Evolutionary conservation across 352 stramenopile species (phyloP).

Genomic region (Phytophthora aleatoria): DNA sequence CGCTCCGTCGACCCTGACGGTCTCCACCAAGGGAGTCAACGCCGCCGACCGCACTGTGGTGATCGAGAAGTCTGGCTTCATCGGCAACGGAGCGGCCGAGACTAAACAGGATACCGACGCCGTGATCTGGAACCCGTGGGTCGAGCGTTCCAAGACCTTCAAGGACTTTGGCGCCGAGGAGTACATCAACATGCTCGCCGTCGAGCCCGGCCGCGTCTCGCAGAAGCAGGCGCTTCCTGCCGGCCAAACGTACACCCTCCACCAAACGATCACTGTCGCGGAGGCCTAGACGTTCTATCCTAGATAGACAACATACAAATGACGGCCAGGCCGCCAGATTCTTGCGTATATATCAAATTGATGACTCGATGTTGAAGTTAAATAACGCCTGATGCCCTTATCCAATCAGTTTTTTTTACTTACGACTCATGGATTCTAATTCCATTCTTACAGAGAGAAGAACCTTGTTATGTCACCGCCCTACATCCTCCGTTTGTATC

Average conservation of each 20-base stretch:
- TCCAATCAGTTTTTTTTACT: conserved; percentile 17
- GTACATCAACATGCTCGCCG: conserved; percentile 94
- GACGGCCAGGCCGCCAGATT: not conserved
- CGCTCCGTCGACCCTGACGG: conserved; percentile 54
- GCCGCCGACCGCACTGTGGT: conserved; percentile 53
- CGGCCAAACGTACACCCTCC: conserved; percentile 51
- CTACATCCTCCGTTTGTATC: not conserved
- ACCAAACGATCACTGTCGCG: conserved; percentile 22
- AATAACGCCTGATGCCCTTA: not conserved
- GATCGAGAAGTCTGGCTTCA: conserved; percentile 63
- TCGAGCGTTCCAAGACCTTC: conserved; percentile 91
- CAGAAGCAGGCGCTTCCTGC: conserved; percentile 43
- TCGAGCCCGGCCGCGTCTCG: conserved; percentile 91
- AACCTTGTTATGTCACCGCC: not conserved
- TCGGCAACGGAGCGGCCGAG: conserved; percentile 35
- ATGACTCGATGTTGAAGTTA: conserved; percentile 27
- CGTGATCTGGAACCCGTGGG: conserved; percentile 94
- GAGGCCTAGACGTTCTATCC: not conserved
- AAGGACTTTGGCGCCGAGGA: conserved; percentile 94
- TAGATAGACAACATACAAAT: conserved; percentile 2
- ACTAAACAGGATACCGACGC: conserved; percentile 53
- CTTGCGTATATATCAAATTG: conserved; percentile 3
- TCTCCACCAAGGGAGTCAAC: conserved; percentile 51
- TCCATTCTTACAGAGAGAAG: too few species aligned
- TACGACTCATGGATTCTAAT: too few species aligned